A percentile compares a stretch with the other conserved stretches of the same genome.
These are phyloP conservation scores for Fomitopsis schrenkii DNA, from an alignment of 1,284 basidiomycete genomes.

Conservation along the genomic window DNA sequence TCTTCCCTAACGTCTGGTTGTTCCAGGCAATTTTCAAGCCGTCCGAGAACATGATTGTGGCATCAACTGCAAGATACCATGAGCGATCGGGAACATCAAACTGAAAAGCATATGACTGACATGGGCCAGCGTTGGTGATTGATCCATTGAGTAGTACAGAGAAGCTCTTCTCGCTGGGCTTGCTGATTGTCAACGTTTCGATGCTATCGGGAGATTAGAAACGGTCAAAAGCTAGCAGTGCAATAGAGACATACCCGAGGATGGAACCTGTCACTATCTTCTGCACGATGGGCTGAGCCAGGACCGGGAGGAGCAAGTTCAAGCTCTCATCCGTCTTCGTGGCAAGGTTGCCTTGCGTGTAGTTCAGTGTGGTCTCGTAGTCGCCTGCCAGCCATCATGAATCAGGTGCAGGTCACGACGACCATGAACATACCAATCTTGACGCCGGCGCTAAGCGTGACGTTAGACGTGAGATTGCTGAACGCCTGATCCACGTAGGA, in stretches of 20 bases:
- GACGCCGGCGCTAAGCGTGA: background rate
- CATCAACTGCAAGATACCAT: background rate
- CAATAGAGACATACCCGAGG: background rate
- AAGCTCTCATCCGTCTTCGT: background rate
- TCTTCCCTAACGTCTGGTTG: background rate
- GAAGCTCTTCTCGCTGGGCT: background rate
- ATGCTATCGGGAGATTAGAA: background rate
- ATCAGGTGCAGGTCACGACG: background rate
- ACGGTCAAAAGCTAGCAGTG: background rate
- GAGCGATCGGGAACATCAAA: background rate
- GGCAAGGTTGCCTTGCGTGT: background rate
- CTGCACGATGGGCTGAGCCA: background rate
- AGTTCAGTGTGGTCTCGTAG: background rate
- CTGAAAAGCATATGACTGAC: background rate
- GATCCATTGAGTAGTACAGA: background rate
- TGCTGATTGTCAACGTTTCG: background rate
- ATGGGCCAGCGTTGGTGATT: background rate
- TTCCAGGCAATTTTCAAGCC: background rate
- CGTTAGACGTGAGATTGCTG: background rate
- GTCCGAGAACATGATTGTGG: background rate
- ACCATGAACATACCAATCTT: background rate
- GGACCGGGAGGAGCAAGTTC: background rate
- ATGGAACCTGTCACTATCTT: background rate
- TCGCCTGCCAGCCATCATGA: background rate
- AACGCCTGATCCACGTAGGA: background rate